A percentile compares a stretch with the other conserved stretches of the same genome.
These are phyloP conservation scores for Blastocystis sp. DNA, from an alignment of 352 stramenopile genomes.

Conservation along the genomic window DNA sequence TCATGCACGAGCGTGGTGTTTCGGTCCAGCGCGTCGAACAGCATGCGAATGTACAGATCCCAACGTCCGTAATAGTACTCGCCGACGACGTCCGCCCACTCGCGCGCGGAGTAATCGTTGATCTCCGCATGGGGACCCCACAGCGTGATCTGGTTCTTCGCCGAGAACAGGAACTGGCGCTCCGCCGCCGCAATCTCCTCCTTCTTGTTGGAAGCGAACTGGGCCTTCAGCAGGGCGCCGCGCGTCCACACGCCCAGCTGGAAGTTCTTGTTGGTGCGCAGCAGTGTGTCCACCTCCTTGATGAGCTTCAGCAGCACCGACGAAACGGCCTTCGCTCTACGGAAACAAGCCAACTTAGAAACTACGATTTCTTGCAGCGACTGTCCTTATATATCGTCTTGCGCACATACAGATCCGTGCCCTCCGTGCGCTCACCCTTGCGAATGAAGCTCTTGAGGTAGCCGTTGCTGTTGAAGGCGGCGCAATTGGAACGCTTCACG, in stretches of 20 bases:
- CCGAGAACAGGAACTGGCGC: neutral
- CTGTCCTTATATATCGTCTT: neutral
- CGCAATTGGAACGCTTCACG: constrained; percentile 1
- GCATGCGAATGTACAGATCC: neutral
- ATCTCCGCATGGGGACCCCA: constrained; percentile 40
- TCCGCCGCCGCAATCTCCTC: neutral
- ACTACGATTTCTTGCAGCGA: neutral
- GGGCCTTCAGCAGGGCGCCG: neutral
- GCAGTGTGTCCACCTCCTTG: neutral
- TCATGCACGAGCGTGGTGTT: neutral
- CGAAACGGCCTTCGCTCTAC: neutral
- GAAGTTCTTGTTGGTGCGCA: constrained; percentile 14
- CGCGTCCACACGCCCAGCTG: neutral
- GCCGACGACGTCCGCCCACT: neutral
- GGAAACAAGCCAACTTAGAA: neutral
- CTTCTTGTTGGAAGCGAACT: neutral
- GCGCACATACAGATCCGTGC: neutral
- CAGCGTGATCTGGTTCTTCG: constrained; percentile 43
- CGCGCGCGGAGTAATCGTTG: constrained; percentile 3
- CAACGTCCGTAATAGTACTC: constrained; percentile 19
- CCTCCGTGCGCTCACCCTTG: neutral
- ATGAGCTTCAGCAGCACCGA: neutral
- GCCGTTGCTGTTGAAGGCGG: neutral
- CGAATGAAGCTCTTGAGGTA: neutral
- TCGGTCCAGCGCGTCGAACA: neutral